Conservation (phyloP, 2,329 filamentous ascomycete genomes). For the Exophiala lecanii-corni region DNA sequence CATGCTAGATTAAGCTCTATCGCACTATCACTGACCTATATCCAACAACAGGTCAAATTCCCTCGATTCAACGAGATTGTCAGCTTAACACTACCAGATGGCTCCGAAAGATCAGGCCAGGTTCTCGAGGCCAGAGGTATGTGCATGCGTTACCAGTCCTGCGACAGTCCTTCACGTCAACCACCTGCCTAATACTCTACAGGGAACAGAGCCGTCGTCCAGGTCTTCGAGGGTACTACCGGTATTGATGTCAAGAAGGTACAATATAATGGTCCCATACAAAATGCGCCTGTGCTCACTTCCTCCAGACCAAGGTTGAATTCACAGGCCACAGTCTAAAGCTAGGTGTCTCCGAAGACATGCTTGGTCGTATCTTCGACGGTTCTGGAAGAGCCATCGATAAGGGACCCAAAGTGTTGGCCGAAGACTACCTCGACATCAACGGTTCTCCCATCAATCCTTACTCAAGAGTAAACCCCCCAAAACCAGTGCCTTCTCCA, state of each 20-base stretch:
- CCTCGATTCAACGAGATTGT: conserved; percentile 98
- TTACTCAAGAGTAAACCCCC: conserved; percentile 73
- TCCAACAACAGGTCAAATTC: conserved; percentile 74
- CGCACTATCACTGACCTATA: conserved; percentile 20
- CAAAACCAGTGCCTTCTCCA: not conserved
- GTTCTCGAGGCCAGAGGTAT: conserved; percentile 95
- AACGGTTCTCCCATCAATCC: conserved; percentile 99
- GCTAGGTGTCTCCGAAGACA: conserved; percentile 98
- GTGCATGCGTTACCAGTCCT: no score
- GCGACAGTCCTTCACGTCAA: no score
- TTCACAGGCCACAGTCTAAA: conserved; percentile 97
- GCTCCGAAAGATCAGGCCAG: conserved; percentile 86
- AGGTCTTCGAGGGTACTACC: conserved; percentile 96
- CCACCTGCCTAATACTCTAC: no score
- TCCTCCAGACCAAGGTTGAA: conserved; percentile 82
- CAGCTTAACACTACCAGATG: conserved; percentile 90
- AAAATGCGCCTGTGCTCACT: conserved; percentile 23
- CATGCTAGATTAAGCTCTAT: conserved; percentile 9
- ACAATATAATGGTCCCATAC: conserved; percentile 27
- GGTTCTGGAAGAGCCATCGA: conserved; percentile 97
- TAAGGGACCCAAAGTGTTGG: conserved; percentile 96
- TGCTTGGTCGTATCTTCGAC: conserved; percentile 98
- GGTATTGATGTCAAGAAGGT: conserved; percentile 99
- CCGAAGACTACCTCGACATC: conserved; percentile 97
- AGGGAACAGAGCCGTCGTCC: conserved; percentile 93